Percentiles rank a stretch among this genome's conserved stretches.
Conservation (phyloP, 2,329 filamentous ascomycete species). For the Fusarium papillatum region DNA sequence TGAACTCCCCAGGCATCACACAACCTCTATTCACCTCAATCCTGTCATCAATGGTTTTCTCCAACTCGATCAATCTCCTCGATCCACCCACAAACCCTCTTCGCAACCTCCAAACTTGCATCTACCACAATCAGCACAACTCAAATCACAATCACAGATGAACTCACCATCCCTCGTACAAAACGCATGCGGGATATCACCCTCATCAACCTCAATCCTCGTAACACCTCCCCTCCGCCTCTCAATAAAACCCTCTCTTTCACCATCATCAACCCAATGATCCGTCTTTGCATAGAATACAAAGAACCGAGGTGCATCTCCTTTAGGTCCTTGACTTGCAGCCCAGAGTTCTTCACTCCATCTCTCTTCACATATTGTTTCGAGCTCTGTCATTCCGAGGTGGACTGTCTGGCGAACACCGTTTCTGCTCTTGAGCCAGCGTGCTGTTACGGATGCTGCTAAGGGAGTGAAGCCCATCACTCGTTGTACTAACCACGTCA, state of each 20-base stretch:
- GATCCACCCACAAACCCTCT: conserved; percentile 28
- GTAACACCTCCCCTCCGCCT: conserved; percentile 57
- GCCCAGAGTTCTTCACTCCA: conserved; percentile 75
- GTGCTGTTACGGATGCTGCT: conserved; percentile 63
- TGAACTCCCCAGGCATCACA: neutral
- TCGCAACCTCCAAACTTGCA: conserved; percentile 35
- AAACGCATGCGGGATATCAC: conserved; percentile 71
- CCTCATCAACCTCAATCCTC: conserved; percentile 67
- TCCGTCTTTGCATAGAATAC: conserved; percentile 72
- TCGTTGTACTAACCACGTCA: conserved; percentile 58
- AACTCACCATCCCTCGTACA: conserved; percentile 58
- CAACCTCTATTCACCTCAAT: neutral
- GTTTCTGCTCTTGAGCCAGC: conserved; percentile 68
- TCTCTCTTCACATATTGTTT: conserved; percentile 67
- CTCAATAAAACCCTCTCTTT: conserved; percentile 69
- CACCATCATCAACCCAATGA: conserved; percentile 71
- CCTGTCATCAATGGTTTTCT: neutral
- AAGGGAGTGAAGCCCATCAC: conserved; percentile 63
- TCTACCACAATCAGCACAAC: conserved; percentile 19
- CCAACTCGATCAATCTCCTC: conserved; percentile 26
- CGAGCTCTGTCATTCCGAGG: conserved; percentile 72
- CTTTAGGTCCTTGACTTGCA: conserved; percentile 35
- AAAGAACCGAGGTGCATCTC: conserved; percentile 62
- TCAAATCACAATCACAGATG: neutral
- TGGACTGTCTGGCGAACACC: conserved; percentile 72